Percentiles rank a stretch among this genome's conserved stretches.
Evolutionary conservation across 306 rosid species (phyloP).

Genomic region (Gastrolobium bilobum): DNA sequence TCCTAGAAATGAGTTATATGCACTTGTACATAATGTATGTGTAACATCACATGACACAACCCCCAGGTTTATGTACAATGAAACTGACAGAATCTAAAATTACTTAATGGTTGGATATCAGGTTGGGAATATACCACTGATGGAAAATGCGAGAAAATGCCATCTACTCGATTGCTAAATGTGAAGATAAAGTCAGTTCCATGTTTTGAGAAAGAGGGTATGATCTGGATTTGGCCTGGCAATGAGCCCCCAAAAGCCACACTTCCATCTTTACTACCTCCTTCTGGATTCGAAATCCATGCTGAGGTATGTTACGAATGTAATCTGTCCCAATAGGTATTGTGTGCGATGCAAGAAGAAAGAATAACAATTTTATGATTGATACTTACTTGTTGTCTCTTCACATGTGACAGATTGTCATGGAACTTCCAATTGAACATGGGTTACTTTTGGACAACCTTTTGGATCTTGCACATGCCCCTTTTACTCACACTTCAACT

Average conservation of each 20-base stretch:
- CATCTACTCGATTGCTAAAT: conserved; percentile 72
- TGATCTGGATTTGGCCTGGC: conserved; percentile 99
- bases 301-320: conserved; percentile 72
- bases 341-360: conserved; percentile 11
- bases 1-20: not conserved
- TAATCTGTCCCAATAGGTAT: conserved; percentile 22
- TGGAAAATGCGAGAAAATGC: conserved; percentile 99
- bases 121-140: conserved; percentile 96
- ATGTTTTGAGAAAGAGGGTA: conserved; percentile 92
- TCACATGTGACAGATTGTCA: conserved; percentile 69
- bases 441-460: conserved; percentile 97
- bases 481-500: conserved; percentile 98
- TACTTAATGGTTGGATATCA: conserved; percentile 56
- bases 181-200: conserved; percentile 89
- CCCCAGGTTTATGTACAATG: not conserved
- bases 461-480: conserved; percentile 99
- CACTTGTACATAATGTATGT: not conserved
- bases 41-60: conserved; percentile 6
- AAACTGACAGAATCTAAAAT: conserved; percentile 36
- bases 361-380: conserved; percentile 26
- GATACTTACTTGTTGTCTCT: conserved; percentile 39
- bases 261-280: conserved; percentile 88
- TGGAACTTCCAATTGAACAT: conserved; percentile 93
- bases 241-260: conserved; percentile 79
- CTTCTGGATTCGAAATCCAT: conserved; percentile 86